Base-by-base conservation (phyloP, 2,329 filamentous ascomycete species). In the Exophiala oligosperma region DNA sequence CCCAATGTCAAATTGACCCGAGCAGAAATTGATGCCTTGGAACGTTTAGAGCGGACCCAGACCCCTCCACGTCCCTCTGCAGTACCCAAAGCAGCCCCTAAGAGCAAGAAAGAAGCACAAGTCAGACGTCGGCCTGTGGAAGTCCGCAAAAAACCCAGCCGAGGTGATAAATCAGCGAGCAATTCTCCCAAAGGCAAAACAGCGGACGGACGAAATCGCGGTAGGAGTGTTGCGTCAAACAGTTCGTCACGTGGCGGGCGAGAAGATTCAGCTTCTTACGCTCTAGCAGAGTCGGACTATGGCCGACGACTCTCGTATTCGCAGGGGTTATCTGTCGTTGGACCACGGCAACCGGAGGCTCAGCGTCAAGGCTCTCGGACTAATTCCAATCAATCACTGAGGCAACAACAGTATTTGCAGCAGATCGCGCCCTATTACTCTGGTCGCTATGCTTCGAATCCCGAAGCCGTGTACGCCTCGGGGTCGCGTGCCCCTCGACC, bases 1-100 rank as follows among this genome's bases (percentile, higher is more conserved):
- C 79, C 82, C 46, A 90, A 95, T 57, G 90, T 97, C 56, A 89
- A 87, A 71, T 81, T 97, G 63, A 91, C 83, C 66, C 84, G 87
- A 68, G 85, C 89, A 54, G 92, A 97, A 73, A 79, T 96, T 66
- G 88, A 87, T 61, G 92, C 91, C 48, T 80, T 96, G 66, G 88
- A 93, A 70, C 84, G 86, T 61, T 59, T 59, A 61, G 65, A 63
- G 56, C 64, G 61, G 54, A 62, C 80, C 82, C 77, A 83, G 62
- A 84, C 85, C 71, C 84, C 87, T 57, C 76, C 85, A 67, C 77
- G 81, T 65, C 57, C 60, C 40, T 52, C 52, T 5, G 38, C 50
- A 43, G 57, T 49, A 54, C 54, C 56, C 62, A 59, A 68, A 64
- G 57, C 57, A 52, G 37, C 65, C 68, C 61, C 68, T 52, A 55